Evolutionary conservation across 306 rosid species (phyloP), one percentile per base, ranked within the genome.

Genomic region (Prunus mume): DNA sequence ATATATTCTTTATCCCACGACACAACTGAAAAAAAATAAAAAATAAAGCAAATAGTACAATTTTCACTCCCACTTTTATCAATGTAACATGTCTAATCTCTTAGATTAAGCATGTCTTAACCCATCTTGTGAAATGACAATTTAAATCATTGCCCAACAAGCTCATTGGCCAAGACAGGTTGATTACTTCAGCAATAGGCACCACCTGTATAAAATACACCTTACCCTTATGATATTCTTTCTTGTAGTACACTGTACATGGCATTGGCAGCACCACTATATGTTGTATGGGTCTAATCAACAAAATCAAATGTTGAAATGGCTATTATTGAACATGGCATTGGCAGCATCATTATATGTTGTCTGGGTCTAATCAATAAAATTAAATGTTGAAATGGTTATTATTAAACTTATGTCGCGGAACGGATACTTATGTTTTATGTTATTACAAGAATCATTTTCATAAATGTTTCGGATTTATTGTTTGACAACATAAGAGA

Each of bases 61-160:
- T 27, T 52, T 63, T 34, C 43, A 52, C 60, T 76, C 79, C 68
- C 82, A 30, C 67, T 22, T 57, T 65, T 20, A 6, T 15, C 11
- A 75, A 52, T 56, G 60, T 18, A 64, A 74, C 47, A 74, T 17
- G 9, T 3, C 5, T 30, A 12, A 9, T 64, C 68, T 28, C 67
- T 14, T 17, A 63, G 38, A 63, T 63, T 17, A 28, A 13, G 1
- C 43, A 32, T 18, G 20, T 62, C 25, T 55, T 19, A 55, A 55
- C 12, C 61, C 62, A 8, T n/a, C 10, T 2, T 20, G 27, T 56
- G 28, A 14, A 56, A 56, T 56, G 62, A 56, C 62, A 56, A 56
- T 0, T 61, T 0, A 9, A 32, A 34, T 34, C 49, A 34, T 62
- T 24, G 15, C 38, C 34, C 65, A 60, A 1, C 20, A 52, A 15